Base-by-base conservation (phyloP, 2,329 filamentous ascomycete species). In the Colletotrichum tabaci region DNA sequence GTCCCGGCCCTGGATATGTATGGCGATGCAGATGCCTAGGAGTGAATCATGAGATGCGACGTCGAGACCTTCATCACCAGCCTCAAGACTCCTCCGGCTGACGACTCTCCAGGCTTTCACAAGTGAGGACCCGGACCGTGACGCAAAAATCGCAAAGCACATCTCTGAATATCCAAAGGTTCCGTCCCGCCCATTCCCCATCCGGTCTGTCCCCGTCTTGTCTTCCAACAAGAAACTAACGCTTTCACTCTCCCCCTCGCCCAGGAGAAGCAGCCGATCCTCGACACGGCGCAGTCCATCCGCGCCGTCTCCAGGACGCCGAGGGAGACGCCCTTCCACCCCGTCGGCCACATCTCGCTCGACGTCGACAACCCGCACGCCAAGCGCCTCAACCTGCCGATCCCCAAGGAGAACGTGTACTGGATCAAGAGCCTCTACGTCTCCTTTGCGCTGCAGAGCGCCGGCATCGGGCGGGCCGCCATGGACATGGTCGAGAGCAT, bases 361-460 rank as follows among this genome's bases (percentile, higher is more conserved):
- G 77, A 77, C 67, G 66, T 56, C 4, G 71, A 75, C 38, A 71
- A 76, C 9, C 44, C 71, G 1, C 38, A 46, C 18, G 62, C 72
- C 0, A 50, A 52, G 0, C 44, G 61, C 0, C 67, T 78, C 4
- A n/a, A 58, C 0, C 60, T 80, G 0, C 72, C 77, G 1, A 63
- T 80, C 3, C 76, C 77, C 0, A 30, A 53, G 0, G 67, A 75
- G 1, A 62, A 60, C 3, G 47, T 77, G 8, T 79, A 76, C 57
- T 80, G 78, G 78, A 80, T 80, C 49, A 80, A 80, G 53, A 79
- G 74, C 0, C 76, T 80, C 8, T 80, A 77, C 35, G 75, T 80
- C 1, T 74, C 77, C 0, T 55, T 73, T 5, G 74, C 74, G 8
- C 58, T 80, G 2, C 76, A 73, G n/a, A 74, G 74, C 42, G 67